Conservation (phyloP, 2,329 filamentous ascomycete species). For the Elsinoe ampelina region DNA sequence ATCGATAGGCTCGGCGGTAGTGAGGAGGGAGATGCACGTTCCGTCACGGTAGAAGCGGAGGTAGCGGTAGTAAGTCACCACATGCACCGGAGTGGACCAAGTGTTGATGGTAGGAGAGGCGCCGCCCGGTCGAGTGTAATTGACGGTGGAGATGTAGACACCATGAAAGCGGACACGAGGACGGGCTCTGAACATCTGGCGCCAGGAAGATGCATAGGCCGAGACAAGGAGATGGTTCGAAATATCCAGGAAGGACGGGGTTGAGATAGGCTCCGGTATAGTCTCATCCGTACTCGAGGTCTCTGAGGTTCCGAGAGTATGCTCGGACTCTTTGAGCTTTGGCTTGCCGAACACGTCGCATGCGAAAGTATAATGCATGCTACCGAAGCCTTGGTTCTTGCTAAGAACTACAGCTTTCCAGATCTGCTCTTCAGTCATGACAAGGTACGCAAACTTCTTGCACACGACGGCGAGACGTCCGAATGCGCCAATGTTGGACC, state of each 20-base stretch:
- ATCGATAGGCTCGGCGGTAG: slow-evolving; percentile 71
- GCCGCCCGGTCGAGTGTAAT: slow-evolving; percentile 80
- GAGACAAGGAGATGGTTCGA: slow-evolving; percentile 21
- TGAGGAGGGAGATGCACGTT: slow-evolving; percentile 68
- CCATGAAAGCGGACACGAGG: slow-evolving; percentile 90
- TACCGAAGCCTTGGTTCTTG: slow-evolving; percentile 63
- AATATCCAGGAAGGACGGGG: slow-evolving; percentile 4
- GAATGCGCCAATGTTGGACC: slow-evolving; percentile 67
- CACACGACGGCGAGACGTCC: slow-evolving; percentile 70
- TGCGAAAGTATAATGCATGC: slow-evolving; percentile 74
- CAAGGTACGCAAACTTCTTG: slow-evolving; percentile 76
- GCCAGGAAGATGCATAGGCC: slow-evolving; percentile 33
- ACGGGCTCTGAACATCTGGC: slow-evolving; percentile 66
- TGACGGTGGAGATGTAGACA: slow-evolving; percentile 92
- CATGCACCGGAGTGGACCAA: slow-evolving; percentile 78
- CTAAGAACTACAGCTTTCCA: slow-evolving; percentile 72
- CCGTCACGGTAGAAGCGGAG: slow-evolving; percentile 91
- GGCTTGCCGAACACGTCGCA: slow-evolving; percentile 48
- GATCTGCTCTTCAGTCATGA: slow-evolving; percentile 72
- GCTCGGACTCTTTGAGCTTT: slow-evolving; percentile 20
- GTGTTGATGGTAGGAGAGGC: slow-evolving; percentile 59
- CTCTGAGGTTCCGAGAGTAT: slow-evolving; percentile 14
- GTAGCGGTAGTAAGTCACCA: slow-evolving; percentile 97
- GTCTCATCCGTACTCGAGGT: slow-evolving; percentile 4
- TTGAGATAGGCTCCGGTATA: neutral